Conservation (phyloP, 1,139 yeast species). For the Suhomyces yuchorum region DNA sequence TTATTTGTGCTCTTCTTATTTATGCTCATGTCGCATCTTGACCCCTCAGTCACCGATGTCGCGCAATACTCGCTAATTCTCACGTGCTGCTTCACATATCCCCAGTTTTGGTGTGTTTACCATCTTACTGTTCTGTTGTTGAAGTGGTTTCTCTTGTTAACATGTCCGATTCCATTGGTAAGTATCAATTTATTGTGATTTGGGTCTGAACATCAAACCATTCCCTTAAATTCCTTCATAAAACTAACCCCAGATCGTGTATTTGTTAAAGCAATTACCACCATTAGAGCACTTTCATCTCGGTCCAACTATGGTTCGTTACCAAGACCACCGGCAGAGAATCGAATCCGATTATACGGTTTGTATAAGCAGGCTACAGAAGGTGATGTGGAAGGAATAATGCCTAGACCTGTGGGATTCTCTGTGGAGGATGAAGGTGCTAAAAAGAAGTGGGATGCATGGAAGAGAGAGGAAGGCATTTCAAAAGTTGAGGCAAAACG, state of each 20-base stretch:
- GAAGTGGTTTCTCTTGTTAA: not conserved
- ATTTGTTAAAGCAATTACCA: slow-evolving; percentile 77
- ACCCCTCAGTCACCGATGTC: not conserved
- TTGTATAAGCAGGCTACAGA: slow-evolving; percentile 87
- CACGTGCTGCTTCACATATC: slow-evolving; percentile 7
- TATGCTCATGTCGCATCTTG: not conserved
- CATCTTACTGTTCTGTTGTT: not conserved
- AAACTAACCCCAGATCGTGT: slow-evolving; percentile 56
- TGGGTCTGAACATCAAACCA: not conserved
- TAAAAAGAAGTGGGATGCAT: slow-evolving; percentile 80
- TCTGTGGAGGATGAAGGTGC: slow-evolving; percentile 67
- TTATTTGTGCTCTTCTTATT: not conserved
- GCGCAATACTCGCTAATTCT: not conserved
- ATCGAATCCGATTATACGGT: slow-evolving; percentile 71
- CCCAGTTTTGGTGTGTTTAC: slow-evolving; percentile 2
- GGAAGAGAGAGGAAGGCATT: slow-evolving; percentile 76
- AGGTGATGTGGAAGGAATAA: slow-evolving; percentile 72
- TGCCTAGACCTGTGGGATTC: slow-evolving; percentile 65
- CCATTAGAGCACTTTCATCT: slow-evolving; percentile 72
- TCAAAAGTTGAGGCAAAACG: slow-evolving; percentile 75
- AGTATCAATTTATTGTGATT: slow-evolving; percentile 16
- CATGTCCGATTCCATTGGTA: slow-evolving; percentile 53
- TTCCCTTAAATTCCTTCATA: slow-evolving; percentile 3
- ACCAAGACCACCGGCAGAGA: slow-evolving; percentile 80
- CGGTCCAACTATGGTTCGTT: slow-evolving; percentile 68